Evolutionary conservation across 257 asterid species (phyloP).

Genomic region (Eucommia ulmoides): DNA sequence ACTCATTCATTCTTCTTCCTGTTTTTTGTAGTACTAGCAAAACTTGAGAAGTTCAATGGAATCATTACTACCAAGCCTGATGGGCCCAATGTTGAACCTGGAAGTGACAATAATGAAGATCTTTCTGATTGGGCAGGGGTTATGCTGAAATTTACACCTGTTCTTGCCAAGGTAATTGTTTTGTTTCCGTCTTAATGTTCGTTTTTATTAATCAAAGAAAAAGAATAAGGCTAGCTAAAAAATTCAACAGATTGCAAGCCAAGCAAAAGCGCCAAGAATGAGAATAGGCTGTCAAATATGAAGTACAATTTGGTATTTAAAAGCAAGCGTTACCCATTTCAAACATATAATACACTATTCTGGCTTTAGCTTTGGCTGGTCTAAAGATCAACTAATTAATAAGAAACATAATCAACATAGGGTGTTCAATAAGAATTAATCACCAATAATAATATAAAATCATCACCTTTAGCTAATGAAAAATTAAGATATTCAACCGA

Average conservation of each 20-base stretch:
- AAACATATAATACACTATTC: too few relatives aligned
- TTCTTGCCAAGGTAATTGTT: slow-evolving; percentile 50
- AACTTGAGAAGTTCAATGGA: slow-evolving; percentile 62
- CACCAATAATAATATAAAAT: too few relatives aligned
- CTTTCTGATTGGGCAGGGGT: slow-evolving; percentile 51
- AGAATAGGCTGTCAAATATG: slow-evolving; percentile 96
- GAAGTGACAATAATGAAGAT: slow-evolving; percentile 38
- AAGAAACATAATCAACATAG: too few relatives aligned
- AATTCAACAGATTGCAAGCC: slow-evolving; percentile 85
- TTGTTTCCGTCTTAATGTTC: neutral
- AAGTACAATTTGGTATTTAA: too few relatives aligned
- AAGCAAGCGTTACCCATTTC: too few relatives aligned
- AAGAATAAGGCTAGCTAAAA: slow-evolving; percentile 15
- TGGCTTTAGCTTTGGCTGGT: too few relatives aligned
- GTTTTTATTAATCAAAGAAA: neutral
- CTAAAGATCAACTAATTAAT: too few relatives aligned
- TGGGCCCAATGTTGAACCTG: slow-evolving; percentile 23
- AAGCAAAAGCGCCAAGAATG: slow-evolving; percentile 72
- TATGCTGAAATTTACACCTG: slow-evolving; percentile 59
- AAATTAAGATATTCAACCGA: too few relatives aligned
- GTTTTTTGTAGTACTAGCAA: slow-evolving; percentile 39
- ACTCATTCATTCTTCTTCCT: neutral
- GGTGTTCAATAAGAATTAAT: too few relatives aligned
- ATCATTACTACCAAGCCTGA: slow-evolving; percentile 32
- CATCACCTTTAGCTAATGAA: too few relatives aligned